Evolutionary conservation across 352 stramenopile genomes (phyloP).

Genomic region (Plasmopara viticola): DNA sequence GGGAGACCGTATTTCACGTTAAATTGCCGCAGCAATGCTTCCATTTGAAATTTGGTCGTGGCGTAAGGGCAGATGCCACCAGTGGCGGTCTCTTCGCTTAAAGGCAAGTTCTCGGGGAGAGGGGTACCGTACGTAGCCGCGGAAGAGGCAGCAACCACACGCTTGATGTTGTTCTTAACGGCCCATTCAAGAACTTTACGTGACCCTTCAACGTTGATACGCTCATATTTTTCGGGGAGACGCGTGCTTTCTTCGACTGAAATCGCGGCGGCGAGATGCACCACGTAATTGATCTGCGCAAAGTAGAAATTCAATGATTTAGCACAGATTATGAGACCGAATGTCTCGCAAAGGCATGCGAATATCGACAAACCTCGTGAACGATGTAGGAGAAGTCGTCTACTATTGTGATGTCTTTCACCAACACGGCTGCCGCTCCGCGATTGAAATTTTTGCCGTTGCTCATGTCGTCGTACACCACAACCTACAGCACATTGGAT

Average conservation of each 20-base stretch:
- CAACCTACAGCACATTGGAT: constrained; percentile 36
- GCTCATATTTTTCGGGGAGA: constrained; percentile 81
- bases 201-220: constrained; percentile 78
- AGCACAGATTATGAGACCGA: too few species aligned
- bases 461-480: constrained; percentile 86
- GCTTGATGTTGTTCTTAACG: constrained; percentile 63
- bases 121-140: constrained; percentile 71
- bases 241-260: constrained; percentile 82
- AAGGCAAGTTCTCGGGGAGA: constrained; percentile 53
- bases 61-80: constrained; percentile 78
- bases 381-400: constrained; percentile 76
- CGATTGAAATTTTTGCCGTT: constrained; percentile 85
- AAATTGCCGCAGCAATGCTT: constrained; percentile 69
- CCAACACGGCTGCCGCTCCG: constrained; percentile 53
- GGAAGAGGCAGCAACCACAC: constrained; percentile 72
- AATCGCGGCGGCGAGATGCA: constrained; percentile 77
- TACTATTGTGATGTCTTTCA: constrained; percentile 82
- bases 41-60: constrained; percentile 83
- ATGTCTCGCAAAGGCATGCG: not conserved
- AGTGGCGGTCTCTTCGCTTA: constrained; percentile 65
- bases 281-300: constrained; percentile 66
- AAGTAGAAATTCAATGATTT: constrained; percentile 6
- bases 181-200: constrained; percentile 80
- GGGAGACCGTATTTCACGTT: constrained; percentile 61
- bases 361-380: constrained; percentile 42